A percentile compares a stretch with the other conserved stretches of the same genome.
These are phyloP conservation scores for Colletotrichum horii DNA, from an alignment of 2,329 filamentous ascomycete species.

Conservation along the genomic window DNA sequence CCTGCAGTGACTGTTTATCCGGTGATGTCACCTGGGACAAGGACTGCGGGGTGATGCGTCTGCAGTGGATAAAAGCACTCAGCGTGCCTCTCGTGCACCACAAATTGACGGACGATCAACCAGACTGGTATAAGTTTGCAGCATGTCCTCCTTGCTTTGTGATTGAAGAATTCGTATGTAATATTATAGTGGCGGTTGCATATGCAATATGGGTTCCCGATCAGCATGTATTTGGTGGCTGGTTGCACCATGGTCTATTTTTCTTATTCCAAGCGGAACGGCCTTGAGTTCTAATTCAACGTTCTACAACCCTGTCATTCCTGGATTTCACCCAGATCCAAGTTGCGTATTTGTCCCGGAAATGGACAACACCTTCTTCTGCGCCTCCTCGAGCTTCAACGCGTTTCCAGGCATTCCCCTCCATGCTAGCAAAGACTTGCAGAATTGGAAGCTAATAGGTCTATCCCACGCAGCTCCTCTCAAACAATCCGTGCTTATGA, in stretches of 20 bases:
- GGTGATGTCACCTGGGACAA: not conserved
- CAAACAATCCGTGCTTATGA: not conserved
- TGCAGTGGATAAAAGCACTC: not conserved
- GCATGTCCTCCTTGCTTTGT: not conserved
- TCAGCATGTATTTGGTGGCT: not conserved
- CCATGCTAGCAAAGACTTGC: constrained; percentile 55
- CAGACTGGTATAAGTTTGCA: not conserved
- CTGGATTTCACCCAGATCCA: constrained; percentile 56
- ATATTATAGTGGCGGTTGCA: not conserved
- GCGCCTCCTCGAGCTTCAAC: constrained; percentile 56
- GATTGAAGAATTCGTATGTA: not conserved
- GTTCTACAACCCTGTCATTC: constrained; percentile 49
- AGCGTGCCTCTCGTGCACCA: not conserved
- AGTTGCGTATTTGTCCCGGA: constrained; percentile 44
- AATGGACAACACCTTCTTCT: constrained; percentile 51
- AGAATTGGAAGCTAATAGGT: constrained; percentile 48
- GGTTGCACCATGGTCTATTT: too few relatives aligned
- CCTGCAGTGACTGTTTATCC: not conserved
- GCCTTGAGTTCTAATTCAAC: constrained; percentile 24
- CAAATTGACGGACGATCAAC: not conserved
- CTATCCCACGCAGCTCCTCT: not conserved
- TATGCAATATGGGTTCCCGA: not conserved
- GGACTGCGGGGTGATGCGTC: not conserved
- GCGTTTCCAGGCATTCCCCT: constrained; percentile 58
- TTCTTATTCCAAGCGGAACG: not conserved